These are phyloP conservation scores for Dictyophora rubrovolvata DNA, from an alignment of 768 basidiomycete species.

Conservation along the genomic window DNA sequence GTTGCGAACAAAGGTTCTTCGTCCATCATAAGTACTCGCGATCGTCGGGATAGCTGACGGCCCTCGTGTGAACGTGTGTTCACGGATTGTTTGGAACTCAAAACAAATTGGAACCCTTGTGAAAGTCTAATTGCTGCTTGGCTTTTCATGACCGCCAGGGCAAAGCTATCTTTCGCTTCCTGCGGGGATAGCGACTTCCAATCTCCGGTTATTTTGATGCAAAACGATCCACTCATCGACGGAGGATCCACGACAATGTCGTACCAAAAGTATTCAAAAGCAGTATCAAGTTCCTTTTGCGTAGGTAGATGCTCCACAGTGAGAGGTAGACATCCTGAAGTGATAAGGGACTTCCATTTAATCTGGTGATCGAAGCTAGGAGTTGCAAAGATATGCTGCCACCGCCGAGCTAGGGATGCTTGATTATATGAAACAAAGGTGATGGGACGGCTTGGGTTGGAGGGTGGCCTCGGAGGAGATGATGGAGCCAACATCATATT, in stretches of 20 bases:
- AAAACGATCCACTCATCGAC: conserved; percentile 74
- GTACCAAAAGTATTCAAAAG: conserved; percentile 78
- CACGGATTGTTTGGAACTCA: conserved; percentile 27
- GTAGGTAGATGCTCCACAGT: conserved; percentile 85
- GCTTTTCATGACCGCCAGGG: conserved; percentile 74
- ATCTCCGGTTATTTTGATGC: conserved; percentile 60
- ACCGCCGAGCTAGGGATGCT: conserved; percentile 70
- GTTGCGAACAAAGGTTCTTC: conserved; percentile 49
- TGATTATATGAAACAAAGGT: conserved; percentile 50
- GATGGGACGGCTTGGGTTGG: conserved; percentile 62
- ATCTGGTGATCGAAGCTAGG: conserved; percentile 71
- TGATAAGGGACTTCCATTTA: conserved; percentile 84
- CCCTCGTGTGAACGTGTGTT: conserved; percentile 18
- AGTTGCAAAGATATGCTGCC: conserved; percentile 79
- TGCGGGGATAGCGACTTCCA: conserved; percentile 28
- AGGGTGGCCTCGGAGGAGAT: conserved; percentile 31
- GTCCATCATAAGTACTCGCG: conserved; percentile 48
- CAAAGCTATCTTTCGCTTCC: conserved; percentile 20
- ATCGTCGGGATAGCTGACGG: conserved; percentile 23
- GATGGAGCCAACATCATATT: conserved; percentile 22
- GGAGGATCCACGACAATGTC: conserved; percentile 77
- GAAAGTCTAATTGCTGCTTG: conserved; percentile 89
- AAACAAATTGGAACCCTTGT: conserved; percentile 91
- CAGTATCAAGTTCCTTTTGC: conserved; percentile 58
- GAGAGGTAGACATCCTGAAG: conserved; percentile 81